Evolutionary conservation across 129 eudicot species (phyloP).

Genomic region (Centaurea solstitialis): DNA sequence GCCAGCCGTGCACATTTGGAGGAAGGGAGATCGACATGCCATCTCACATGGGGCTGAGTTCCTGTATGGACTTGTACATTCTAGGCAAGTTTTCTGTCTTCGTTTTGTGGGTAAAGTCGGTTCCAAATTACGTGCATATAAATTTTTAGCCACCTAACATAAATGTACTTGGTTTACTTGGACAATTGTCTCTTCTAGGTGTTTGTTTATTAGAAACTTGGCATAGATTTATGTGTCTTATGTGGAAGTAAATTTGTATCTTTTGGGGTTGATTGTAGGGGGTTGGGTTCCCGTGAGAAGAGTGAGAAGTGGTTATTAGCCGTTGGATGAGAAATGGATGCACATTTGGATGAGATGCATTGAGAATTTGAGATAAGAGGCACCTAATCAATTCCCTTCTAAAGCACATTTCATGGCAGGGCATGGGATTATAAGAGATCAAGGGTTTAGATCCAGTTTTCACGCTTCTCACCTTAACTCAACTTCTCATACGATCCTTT

Average conservation of each 20-base stretch:
- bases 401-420: no score
- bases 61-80: conserved; percentile 21
- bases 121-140: conserved; percentile 1
- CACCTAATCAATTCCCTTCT: no score
- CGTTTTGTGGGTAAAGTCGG: conserved; percentile 35
- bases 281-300: no score
- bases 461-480: no score
- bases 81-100: conserved; percentile 57
- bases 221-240: neutral
- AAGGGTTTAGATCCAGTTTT: no score
- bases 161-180: conserved; percentile 2
- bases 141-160: conserved; percentile 7
- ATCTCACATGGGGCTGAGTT: conserved; percentile 34
- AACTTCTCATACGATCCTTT: no score
- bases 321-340: no score
- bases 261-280: neutral
- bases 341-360: no score
- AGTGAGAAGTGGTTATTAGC: no score
- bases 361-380: no score
- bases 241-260: neutral
- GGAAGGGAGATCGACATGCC: conserved; percentile 36
- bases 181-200: neutral
- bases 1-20: conserved; percentile 29
- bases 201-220: conserved; percentile 9
- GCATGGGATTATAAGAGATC: no score